Evolutionary conservation across 208 protist species (phyloP).

Genomic region (Acanthamoeba quina): DNA sequence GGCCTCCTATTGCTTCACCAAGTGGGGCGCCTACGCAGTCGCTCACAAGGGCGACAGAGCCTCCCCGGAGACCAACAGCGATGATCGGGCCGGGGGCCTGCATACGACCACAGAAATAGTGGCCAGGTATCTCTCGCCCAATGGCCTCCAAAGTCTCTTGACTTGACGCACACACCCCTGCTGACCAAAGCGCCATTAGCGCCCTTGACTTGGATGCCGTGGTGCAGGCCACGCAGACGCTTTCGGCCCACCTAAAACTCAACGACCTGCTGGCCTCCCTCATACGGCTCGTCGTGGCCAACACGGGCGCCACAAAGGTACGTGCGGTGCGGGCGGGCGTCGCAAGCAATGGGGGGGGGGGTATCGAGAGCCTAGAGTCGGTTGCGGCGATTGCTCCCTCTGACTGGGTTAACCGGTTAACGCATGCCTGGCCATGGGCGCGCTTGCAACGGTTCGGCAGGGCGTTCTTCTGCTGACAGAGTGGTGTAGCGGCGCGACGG

Average conservation of each 20-base stretch:
- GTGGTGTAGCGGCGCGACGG: no score
- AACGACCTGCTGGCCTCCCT: conserved; percentile 9
- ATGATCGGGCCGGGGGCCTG: background rate
- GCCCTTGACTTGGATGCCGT: conserved; percentile 17
- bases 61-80: background rate
- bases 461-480: no score
- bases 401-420: no score
- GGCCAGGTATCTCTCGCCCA: background rate
- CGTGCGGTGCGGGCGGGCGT: no score
- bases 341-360: no score
- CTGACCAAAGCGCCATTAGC: background rate
- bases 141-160: no score
- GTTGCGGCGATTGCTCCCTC: no score
- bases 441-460: no score
- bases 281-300: background rate
- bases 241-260: conserved; percentile 3
- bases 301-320: background rate
- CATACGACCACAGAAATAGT: background rate
- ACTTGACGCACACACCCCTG: no score
- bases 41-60: no score
- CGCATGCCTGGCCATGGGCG: no score
- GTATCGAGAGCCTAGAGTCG: no score
- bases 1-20: background rate
- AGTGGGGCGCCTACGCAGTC: conserved; percentile 4
- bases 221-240: background rate